phyloP scores from a whole-genome alignment of 2,329 filamentous ascomycete species.

The Penicillium occitanis region DNA sequence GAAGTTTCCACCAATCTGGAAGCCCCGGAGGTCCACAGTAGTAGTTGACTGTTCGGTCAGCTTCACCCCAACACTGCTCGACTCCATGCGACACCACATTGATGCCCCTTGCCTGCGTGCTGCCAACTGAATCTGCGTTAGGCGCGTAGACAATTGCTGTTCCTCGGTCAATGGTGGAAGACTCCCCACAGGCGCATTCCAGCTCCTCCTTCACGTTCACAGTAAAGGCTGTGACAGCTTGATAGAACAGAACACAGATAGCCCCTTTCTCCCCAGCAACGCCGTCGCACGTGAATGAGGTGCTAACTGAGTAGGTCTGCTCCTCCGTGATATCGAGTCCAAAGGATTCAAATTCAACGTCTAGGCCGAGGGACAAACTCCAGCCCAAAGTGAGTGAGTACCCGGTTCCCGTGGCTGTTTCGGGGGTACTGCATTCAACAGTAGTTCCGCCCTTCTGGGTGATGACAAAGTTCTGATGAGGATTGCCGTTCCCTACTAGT shows the following conservation, averaged over 20 bases:
- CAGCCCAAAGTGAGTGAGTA: background rate
- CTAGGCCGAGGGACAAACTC: background rate
- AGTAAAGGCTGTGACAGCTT: constrained; percentile 2
- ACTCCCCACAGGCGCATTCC: background rate
- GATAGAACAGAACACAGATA: background rate
- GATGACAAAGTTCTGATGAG: constrained; percentile 7
- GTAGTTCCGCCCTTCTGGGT: background rate
- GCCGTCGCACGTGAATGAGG: background rate
- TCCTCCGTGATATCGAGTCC: background rate
- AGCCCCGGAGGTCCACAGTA: background rate
- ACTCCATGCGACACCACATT: background rate
- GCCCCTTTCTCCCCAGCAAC: background rate
- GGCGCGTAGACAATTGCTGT: background rate
- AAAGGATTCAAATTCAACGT: background rate
- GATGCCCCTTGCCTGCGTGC: background rate
- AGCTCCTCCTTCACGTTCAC: background rate
- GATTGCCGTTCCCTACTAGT: background rate
- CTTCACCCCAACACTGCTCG: background rate
- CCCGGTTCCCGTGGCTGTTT: background rate
- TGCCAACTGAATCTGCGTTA: background rate
- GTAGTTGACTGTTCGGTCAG: background rate
- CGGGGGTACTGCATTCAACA: background rate
- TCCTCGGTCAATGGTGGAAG: background rate
- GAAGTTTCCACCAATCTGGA: background rate
- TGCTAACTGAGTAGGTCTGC: background rate